These are phyloP conservation scores for Xerocomus nothofagi DNA, from an alignment of 1,284 basidiomycete species.

Conservation along the genomic window DNA sequence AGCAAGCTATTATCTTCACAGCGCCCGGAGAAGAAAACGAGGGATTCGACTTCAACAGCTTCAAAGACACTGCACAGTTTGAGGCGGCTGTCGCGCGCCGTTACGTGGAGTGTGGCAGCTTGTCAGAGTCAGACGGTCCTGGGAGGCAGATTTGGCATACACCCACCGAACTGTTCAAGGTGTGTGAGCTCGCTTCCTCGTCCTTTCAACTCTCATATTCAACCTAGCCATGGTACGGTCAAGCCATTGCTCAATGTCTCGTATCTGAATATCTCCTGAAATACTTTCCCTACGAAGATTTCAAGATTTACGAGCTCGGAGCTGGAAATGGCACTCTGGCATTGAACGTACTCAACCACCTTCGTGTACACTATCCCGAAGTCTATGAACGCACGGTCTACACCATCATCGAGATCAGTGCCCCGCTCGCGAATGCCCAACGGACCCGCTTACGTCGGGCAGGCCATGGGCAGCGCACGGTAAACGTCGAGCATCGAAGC, in stretches of 20 bases:
- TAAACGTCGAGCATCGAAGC: conserved; percentile 78
- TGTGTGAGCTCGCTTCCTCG: conserved; percentile 38
- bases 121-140: conserved; percentile 60
- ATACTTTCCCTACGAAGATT: conserved; percentile 94
- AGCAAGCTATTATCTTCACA: conserved; percentile 86
- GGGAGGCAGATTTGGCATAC: conserved; percentile 98
- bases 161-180: conserved; percentile 97
- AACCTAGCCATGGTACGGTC: conserved; percentile 87
- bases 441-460: conserved; percentile 35
- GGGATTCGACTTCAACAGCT: conserved; percentile 66
- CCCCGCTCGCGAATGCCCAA: conserved; percentile 76
- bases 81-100: conserved; percentile 77
- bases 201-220: conserved; percentile 7
- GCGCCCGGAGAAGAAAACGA: conserved; percentile 52
- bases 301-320: conserved; percentile 96
- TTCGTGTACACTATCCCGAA: conserved; percentile 80
- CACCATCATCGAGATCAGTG: conserved; percentile 92
- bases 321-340: conserved; percentile 97
- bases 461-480: conserved; percentile 45
- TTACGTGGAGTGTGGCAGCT: conserved; percentile 70
- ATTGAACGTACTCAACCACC: conserved; percentile 80
- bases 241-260: conserved; percentile 86
- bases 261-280: conserved; percentile 91
- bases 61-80: conserved; percentile 76
- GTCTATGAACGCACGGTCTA: conserved; percentile 91